Evolutionary conservation across 108 stramenopile species (phyloP), one percentile per base, ranked within the genome.

Genomic region (Asterionellopsis glacialis): DNA sequence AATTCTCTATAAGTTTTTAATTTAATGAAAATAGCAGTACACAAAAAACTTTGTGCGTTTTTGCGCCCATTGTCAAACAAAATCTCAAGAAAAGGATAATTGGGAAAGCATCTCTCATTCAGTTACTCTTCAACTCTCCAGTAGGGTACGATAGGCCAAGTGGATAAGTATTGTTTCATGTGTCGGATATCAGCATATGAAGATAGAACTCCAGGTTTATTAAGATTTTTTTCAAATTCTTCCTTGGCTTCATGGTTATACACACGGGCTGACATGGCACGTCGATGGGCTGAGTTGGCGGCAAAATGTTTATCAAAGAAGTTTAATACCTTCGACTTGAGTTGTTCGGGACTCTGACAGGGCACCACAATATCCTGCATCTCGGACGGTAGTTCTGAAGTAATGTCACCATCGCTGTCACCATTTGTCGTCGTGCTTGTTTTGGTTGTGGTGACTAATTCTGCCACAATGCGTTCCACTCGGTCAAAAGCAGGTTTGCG

Each of bases 101-200:
- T n/a, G n/a, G n/a, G n/a, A n/a, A n/a, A n/a, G n/a, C n/a, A n/a
- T n/a, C n/a, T 7, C 33, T 33, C 7, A 2, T 33, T 33, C 2
- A 5, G 7, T 33, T 33, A 33, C 2, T 33, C 33, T 33, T 33
- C 33, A 33, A 33, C 7, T 33, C 33, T 73, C 88, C 88, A 85
- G 68, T 89, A 89, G 9, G 88, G 86, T 15, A 79, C 86, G 25
- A 72, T 69, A 11, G 91, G 88, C 67, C 74, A 90, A 6, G 84
- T 75, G 12, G 81, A 64, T n/a, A 94, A 60, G 45, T 71, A 75
- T 54, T 87, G 83, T 73, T 94, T 94, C 61, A 87, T 19, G 48
- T 79, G 80, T 23, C 80, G 68, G 25, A 87, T 83, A 55, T 91
- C 88, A 21, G 78, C 74, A 59, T 81, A 90, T 14, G 59, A 59